These are phyloP conservation scores for Camelina sativa DNA, from an alignment of 345 rosid species.

Conservation along the genomic window DNA sequence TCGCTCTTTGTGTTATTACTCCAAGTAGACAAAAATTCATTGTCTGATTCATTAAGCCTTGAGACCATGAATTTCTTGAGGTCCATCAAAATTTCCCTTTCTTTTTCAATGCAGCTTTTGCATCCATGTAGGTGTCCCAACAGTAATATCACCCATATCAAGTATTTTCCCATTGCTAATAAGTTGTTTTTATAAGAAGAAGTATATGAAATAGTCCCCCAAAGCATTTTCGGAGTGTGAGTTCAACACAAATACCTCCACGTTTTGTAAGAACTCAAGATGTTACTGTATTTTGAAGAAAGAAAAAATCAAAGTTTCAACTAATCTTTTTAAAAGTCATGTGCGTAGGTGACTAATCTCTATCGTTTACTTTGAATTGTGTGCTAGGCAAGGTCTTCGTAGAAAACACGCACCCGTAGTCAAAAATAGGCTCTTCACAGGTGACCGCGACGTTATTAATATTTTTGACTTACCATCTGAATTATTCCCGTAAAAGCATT, in stretches of 20 bases:
- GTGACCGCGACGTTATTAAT: too few relatives aligned
- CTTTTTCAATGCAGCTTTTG: conserved; percentile 9
- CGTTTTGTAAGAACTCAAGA: too few relatives aligned
- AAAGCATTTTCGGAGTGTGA: neutral
- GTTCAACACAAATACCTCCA: too few relatives aligned
- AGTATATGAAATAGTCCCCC: neutral
- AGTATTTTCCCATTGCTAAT: conserved; percentile 3
- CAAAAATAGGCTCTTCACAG: too few relatives aligned
- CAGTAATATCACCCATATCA: conserved; percentile 1
- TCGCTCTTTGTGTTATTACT: neutral
- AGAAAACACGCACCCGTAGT: too few relatives aligned
- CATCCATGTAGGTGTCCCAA: neutral
- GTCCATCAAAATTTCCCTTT: neutral
- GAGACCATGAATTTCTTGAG: neutral
- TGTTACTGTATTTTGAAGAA: too few relatives aligned
- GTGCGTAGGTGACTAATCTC: too few relatives aligned
- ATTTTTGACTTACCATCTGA: too few relatives aligned
- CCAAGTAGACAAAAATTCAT: neutral
- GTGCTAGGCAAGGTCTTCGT: too few relatives aligned
- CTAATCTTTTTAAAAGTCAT: neutral
- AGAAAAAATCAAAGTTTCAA: neutral
- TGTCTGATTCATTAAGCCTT: neutral
- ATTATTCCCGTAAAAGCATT: too few relatives aligned
- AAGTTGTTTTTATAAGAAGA: neutral
- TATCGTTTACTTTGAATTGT: too few relatives aligned